A percentile compares a stretch with the other conserved stretches of the same genome.
phyloP scores from a whole-genome alignment of 1,284 basidiomycete species.

The Fomitopsis palustris region DNA sequence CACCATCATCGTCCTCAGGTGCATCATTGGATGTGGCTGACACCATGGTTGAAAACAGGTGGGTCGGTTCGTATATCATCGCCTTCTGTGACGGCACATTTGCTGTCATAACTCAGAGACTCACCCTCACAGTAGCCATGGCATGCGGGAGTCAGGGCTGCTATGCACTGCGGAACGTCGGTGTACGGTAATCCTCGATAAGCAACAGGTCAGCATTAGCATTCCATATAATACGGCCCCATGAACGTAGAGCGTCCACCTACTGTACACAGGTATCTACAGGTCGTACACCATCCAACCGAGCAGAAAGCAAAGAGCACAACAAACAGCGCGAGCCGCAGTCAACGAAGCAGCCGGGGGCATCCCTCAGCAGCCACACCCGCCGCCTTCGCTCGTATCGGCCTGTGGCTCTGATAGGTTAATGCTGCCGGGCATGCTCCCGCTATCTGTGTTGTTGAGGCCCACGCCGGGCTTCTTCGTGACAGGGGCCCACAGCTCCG shows the following conservation, averaged over 20 bases:
- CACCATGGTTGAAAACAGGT: too few relatives aligned
- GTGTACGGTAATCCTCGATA: not conserved
- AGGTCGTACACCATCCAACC: not conserved
- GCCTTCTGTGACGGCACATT: too few relatives aligned
- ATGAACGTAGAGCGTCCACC: not conserved
- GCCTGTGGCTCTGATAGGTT: constrained; percentile 19
- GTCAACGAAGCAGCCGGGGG: too few relatives aligned
- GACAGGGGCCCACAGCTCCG: constrained; percentile 57
- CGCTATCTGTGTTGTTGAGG: constrained; percentile 8
- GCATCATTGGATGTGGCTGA: too few relatives aligned
- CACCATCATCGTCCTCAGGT: too few relatives aligned
- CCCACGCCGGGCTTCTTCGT: constrained; percentile 7
- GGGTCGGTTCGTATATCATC: too few relatives aligned
- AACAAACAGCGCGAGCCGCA: not conserved
- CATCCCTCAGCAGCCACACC: constrained; percentile 18
- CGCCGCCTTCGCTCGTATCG: constrained; percentile 14
- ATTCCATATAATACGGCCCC: not conserved
- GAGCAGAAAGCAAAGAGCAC: not conserved
- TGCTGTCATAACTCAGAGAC: too few relatives aligned
- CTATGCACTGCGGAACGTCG: too few relatives aligned
- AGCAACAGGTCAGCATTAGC: not conserved
- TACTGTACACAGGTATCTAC: not conserved
- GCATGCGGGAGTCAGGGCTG: too few relatives aligned
- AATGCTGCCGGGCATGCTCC: constrained; percentile 38
- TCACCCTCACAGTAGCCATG: too few relatives aligned